phyloP scores from a whole-genome alignment of 2,329 filamentous ascomycete species.

The Monosporascus sp. region DNA sequence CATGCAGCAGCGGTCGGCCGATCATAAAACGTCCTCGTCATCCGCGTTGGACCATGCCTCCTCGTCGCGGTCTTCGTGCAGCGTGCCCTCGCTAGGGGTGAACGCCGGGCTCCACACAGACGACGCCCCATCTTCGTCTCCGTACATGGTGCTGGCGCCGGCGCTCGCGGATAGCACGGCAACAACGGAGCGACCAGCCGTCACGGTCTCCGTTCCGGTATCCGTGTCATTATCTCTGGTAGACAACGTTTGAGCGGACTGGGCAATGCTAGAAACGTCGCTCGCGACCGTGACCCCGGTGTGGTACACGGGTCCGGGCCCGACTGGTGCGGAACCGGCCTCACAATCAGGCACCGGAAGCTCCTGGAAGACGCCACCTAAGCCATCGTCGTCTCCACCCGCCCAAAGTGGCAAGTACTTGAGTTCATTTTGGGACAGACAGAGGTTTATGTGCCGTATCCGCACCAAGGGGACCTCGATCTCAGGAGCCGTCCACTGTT shows the following conservation, averaged over 20 bases:
- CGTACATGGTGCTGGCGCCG: background rate
- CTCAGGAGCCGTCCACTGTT: slow-evolving; percentile 16
- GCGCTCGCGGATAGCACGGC: slow-evolving; percentile 6
- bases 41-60: slow-evolving; percentile 11
- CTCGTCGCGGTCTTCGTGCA: slow-evolving; percentile 2
- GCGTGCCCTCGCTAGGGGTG: background rate
- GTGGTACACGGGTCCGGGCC: slow-evolving; percentile 25
- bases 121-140: background rate
- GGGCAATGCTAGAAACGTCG: slow-evolving; percentile 9
- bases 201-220: slow-evolving; percentile 8
- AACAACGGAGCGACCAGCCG: slow-evolving; percentile 10
- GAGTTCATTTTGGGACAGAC: slow-evolving; percentile 50
- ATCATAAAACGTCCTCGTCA: background rate
- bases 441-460: slow-evolving; percentile 43
- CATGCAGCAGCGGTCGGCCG: background rate
- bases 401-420: slow-evolving; percentile 62
- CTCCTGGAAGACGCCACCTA: slow-evolving; percentile 41
- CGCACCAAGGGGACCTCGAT: slow-evolving; percentile 29
- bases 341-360: slow-evolving; percentile 24
- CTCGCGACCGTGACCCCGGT: slow-evolving; percentile 23
- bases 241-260: slow-evolving; percentile 4
- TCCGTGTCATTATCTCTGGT: background rate
- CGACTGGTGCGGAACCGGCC: slow-evolving; percentile 14
- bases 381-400: slow-evolving; percentile 47
- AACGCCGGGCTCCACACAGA: background rate